Evolutionary conservation across 306 rosid genomes (phyloP), one percentile per base, ranked within the genome.

Genomic region (Vigna hirtella): DNA sequence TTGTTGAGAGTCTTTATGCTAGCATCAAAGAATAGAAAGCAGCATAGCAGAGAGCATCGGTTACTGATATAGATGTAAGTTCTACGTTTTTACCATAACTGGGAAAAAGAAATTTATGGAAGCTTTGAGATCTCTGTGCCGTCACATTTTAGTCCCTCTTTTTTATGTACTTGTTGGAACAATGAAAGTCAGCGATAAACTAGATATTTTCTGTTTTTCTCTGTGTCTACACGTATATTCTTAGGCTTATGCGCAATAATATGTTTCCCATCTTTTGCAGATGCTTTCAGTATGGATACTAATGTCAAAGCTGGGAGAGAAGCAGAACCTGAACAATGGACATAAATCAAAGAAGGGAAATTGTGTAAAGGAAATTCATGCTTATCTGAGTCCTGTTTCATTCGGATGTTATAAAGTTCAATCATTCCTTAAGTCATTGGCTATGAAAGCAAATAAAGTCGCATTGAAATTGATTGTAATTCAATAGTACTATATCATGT

Each of bases 1-100:
- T 91, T 77, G 91, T 91, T 0, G 90, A 93, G 86, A 82, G 75
- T 83, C 84, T 95, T 67, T 84, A 85, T 73, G 81, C 57, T 62
- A 81, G 79, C 28, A 84, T 91, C 52, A 52, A 82, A 77, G 86
- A 86, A 69, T 76, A 88, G 55, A 68, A 80, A 63, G 76, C 70
- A 42, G 71, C 67, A 55, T 28, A 49, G 57, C 61, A 10, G 16
- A 53, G 51, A 55, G 28, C 13, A 49, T 28, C 56, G 67, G 73
- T 58, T 66, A 43, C 73, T 66, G 11, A 69, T 45, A 12, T 72
- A 9, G 12, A 0, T 36, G 66, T 74, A 57, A 48, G 70, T 61
- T 30, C 15, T 14, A 42, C 6, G 1, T 20, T 47, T 49, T 11
- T 32, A 47, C 10, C 8, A 10, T 70, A 71, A 76, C 11, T 20